Base-by-base conservation (phyloP, 768 basidiomycete genomes). In the Paxillus involutus region DNA sequence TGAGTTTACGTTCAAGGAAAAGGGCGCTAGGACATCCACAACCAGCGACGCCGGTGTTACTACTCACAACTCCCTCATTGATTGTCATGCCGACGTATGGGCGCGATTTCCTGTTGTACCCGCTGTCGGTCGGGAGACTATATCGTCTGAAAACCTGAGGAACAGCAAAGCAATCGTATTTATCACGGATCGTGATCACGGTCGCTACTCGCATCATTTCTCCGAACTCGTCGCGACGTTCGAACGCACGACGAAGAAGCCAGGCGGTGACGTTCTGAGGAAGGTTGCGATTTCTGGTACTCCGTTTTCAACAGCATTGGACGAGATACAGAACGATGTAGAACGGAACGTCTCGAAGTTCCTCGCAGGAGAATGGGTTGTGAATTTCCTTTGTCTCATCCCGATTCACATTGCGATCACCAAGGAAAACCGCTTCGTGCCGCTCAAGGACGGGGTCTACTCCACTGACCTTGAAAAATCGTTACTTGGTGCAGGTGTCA, bases 391-490 rank as follows among this genome's bases (percentile, higher is more conserved):
- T 1, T 86, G 84, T 51, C 68, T 86, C 29, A 84, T 86, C 42
- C 84, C 84, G 0, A 84, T 86, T 29, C 84, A 86, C 29, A 73
- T 86, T 30, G 85, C 84, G 0, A 61, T 86, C 24, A 79, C 81
- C 3, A 73, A 73, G 13, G 83, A 85, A 44, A 86, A 86, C 57
- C 71, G 81, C 0, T 85, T 86, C 53, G 57, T 86, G 7, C 84
- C 85, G 0, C 66, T 86, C 17, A 83, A 82, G 51, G 82, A 86
- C 59, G 81, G 81, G 0, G 75, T 84, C 0, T 73, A 69, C 40
- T 84, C 82, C 0, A 57, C 76, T 0, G 75, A 77, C 16, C 64
- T 79, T 26, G 84, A 86, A 58, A 74, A 73, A 49, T 72, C 77
- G 0, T 65, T 86, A 19, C 71, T 86, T 4, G 85, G 84, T 8